These are phyloP conservation scores for Lantana camara DNA, from an alignment of 257 asterid species.

Conservation along the genomic window DNA sequence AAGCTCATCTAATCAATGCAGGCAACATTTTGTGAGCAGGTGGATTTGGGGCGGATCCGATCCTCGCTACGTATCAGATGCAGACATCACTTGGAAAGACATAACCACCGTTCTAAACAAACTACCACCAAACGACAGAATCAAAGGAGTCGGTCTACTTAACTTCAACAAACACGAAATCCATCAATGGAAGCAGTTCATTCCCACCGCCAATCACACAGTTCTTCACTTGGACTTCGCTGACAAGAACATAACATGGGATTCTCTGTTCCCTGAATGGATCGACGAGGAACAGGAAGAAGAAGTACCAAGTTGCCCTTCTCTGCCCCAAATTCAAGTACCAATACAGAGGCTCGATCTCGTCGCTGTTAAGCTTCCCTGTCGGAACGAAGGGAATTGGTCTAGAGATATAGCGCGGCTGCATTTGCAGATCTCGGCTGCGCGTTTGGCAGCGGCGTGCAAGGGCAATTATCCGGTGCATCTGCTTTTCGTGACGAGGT, in stretches of 20 bases:
- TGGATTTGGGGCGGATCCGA: conserved; percentile 75
- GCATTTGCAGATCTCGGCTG: conserved; percentile 79
- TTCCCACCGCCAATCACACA: conserved; percentile 51
- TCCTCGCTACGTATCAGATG: conserved; percentile 62
- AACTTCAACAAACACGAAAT: conserved; percentile 68
- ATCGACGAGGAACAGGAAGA: conserved; percentile 88
- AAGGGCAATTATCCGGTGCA: conserved; percentile 59
- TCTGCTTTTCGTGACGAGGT: conserved; percentile 56
- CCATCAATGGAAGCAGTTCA: conserved; percentile 48
- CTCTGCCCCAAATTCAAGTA: conserved; percentile 54
- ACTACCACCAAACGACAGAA: conserved; percentile 29
- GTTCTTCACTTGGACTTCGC: conserved; percentile 51
- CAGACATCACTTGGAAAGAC: conserved; percentile 54
- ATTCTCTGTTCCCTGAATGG: conserved; percentile 80
- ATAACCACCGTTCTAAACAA: conserved; percentile 30
- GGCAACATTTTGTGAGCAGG: conserved; percentile 72
- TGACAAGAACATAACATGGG: conserved; percentile 72
- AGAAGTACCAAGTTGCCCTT: conserved; percentile 74
- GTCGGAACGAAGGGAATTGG: conserved; percentile 77
- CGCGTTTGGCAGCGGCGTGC: conserved; percentile 56
- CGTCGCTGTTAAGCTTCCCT: conserved; percentile 81
- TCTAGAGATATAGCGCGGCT: conserved; percentile 76
- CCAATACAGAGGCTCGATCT: conserved; percentile 67
- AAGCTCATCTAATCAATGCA: conserved; percentile 55
- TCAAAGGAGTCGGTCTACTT: conserved; percentile 56